A percentile compares a stretch with the other conserved stretches of the same genome.
These are phyloP conservation scores for Yamadazyma tumulicola DNA, from an alignment of 805 yeast genomes.

Conservation along the genomic window DNA sequence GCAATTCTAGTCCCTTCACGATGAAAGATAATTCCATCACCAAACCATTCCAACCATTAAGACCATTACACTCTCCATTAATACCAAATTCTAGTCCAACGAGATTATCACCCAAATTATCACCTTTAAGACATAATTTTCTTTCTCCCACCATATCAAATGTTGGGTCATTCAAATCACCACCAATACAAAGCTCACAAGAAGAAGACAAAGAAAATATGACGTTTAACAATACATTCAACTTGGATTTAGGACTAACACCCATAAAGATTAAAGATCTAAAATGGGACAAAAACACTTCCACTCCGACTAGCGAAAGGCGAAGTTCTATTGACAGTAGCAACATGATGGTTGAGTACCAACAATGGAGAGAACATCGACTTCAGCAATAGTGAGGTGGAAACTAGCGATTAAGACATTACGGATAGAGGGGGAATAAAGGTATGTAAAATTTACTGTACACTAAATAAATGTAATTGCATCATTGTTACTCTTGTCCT, in stretches of 20 bases:
- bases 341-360: constrained; percentile 39
- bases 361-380: constrained; percentile 36
- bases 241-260: constrained; percentile 8
- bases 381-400: constrained; percentile 27
- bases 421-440: background rate
- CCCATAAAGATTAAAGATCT: constrained; percentile 10
- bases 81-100: constrained; percentile 1
- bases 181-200: background rate
- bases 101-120: constrained; percentile 5
- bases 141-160: constrained; percentile 3
- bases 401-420: constrained; percentile 5
- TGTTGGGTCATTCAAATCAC: background rate
- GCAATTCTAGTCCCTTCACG: constrained; percentile 4
- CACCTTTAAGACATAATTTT: constrained; percentile 9
- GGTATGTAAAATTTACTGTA: constrained; percentile 2
- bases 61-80: constrained; percentile 13
- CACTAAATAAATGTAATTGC: constrained; percentile 9
- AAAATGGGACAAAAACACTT: constrained; percentile 10
- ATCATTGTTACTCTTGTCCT: constrained; percentile 3
- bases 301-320: constrained; percentile 11
- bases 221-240: background rate
- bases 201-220: constrained; percentile 11
- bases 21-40: background rate
- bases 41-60: constrained; percentile 1
- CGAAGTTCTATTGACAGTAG: constrained; percentile 24